A percentile compares a stretch with the other conserved stretches of the same genome.
These are phyloP conservation scores for Calonectria hongkongensis DNA, from an alignment of 2,329 filamentous ascomycete genomes.

Conservation along the genomic window DNA sequence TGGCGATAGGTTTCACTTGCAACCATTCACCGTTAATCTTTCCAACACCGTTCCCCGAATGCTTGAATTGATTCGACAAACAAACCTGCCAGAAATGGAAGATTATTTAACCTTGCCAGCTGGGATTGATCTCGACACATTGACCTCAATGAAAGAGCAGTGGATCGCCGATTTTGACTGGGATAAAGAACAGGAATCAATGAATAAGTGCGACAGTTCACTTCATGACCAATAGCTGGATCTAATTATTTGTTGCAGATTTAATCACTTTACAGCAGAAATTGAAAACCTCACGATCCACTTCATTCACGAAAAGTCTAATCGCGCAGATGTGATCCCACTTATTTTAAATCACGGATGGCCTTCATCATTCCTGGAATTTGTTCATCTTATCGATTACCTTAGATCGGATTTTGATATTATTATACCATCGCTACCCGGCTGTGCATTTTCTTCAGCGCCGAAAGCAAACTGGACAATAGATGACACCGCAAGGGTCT, in stretches of 20 bases:
- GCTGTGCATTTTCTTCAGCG: constrained; percentile 60
- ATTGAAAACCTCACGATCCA: constrained; percentile 50
- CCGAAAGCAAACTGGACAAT: constrained; percentile 59
- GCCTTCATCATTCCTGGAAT: constrained; percentile 67
- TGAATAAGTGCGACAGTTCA: constrained; percentile 44
- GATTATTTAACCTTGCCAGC: constrained; percentile 26
- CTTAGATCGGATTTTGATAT: constrained; percentile 42
- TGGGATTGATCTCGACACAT: constrained; percentile 40
- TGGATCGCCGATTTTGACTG: constrained; percentile 48
- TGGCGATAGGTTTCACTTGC: neutral
- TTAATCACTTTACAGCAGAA: constrained; percentile 29
- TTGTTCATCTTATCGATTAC: constrained; percentile 52
- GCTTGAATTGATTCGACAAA: constrained; percentile 41
- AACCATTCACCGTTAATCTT: constrained; percentile 39
- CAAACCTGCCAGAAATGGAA: constrained; percentile 33
- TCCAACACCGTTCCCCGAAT: constrained; percentile 36
- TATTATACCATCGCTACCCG: constrained; percentile 61
- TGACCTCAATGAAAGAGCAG: constrained; percentile 38
- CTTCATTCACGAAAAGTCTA: constrained; percentile 50
- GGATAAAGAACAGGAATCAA: constrained; percentile 41
- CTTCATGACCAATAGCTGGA: neutral
- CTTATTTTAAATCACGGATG: constrained; percentile 66
- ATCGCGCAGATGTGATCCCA: constrained; percentile 57
- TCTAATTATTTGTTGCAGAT: neutral
- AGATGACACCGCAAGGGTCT: constrained; percentile 60